A percentile compares a stretch with the other conserved stretches of the same genome.
These are phyloP conservation scores for Akanthomyces dipterigenus DNA, from an alignment of 2,329 filamentous ascomycete genomes.

Conservation along the genomic window DNA sequence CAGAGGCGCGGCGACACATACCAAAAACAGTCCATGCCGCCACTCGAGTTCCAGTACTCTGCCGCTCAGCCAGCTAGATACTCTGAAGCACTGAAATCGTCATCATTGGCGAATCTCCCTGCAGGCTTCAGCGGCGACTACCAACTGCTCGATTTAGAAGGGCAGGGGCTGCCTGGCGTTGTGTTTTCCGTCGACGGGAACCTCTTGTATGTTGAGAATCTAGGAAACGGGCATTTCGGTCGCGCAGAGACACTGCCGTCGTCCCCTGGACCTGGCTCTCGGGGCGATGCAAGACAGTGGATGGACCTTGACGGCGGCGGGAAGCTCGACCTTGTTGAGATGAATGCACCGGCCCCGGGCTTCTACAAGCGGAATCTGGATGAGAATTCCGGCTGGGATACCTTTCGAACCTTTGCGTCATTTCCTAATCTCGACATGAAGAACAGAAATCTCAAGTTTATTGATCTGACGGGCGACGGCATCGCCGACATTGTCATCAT, in stretches of 20 bases:
- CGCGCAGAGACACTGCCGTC: not conserved
- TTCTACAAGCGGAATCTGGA: slow-evolving; percentile 6
- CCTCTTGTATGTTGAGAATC: not conserved
- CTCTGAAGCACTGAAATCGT: not conserved
- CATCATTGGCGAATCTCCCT: slow-evolving; percentile 1
- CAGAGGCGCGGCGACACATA: not conserved
- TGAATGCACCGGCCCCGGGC: not conserved
- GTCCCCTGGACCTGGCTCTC: not conserved
- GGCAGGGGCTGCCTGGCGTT: slow-evolving; percentile 6
- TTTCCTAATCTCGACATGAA: slow-evolving; percentile 2
- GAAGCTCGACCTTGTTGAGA: slow-evolving; percentile 3
- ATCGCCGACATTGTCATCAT: slow-evolving; percentile 18
- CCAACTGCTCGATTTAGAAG: slow-evolving; percentile 6
- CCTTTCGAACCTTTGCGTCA: not conserved
- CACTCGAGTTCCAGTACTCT: slow-evolving; percentile 3
- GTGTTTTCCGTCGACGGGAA: not conserved
- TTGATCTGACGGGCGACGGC: slow-evolving; percentile 16
- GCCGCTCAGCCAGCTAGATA: not conserved
- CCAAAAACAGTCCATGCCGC: not conserved
- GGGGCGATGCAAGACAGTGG: not conserved
- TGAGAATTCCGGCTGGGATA: not conserved
- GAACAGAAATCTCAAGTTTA: slow-evolving; percentile 2
- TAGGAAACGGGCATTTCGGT: slow-evolving; percentile 4
- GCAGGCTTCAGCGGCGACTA: slow-evolving; percentile 6
- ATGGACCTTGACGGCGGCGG: slow-evolving; percentile 10